Conservation (phyloP, 1,284 basidiomycete genomes). For the Caloboletus firmus region DNA sequence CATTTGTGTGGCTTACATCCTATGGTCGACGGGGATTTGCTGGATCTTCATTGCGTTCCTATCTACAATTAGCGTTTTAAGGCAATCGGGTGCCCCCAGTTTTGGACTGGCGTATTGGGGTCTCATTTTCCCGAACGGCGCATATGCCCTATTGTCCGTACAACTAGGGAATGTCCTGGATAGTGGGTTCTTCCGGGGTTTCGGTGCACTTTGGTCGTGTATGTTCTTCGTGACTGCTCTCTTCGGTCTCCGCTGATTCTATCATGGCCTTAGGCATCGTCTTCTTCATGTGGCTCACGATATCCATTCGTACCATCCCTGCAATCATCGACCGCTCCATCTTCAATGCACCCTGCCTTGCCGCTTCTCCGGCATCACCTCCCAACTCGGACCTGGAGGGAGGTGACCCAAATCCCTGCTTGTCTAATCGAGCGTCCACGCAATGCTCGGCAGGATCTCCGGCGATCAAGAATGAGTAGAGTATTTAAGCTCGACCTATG, state of each 20-base stretch:
- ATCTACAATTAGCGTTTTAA: slow-evolving; percentile 35
- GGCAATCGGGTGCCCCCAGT: slow-evolving; percentile 28
- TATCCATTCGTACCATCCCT: slow-evolving; percentile 43
- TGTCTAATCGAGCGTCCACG: neutral
- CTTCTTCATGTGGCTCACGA: slow-evolving; percentile 46
- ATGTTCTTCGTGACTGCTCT: slow-evolving; percentile 3
- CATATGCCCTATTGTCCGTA: slow-evolving; percentile 48
- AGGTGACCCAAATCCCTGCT: neutral
- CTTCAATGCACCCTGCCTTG: slow-evolving; percentile 44
- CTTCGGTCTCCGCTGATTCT: slow-evolving; percentile 4
- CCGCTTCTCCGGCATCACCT: slow-evolving; percentile 6
- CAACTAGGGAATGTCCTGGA: slow-evolving; percentile 47
- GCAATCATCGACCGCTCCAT: slow-evolving; percentile 45
- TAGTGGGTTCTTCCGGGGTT: slow-evolving; percentile 45
- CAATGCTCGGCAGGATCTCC: neutral
- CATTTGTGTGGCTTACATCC: slow-evolving; percentile 41
- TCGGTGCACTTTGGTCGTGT: slow-evolving; percentile 40
- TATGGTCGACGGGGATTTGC: slow-evolving; percentile 49
- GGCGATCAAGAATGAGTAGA: neutral
- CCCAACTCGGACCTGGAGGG: slow-evolving; percentile 14
- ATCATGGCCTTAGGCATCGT: slow-evolving; percentile 35
- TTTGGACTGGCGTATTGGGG: slow-evolving; percentile 51
- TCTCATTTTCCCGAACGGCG: slow-evolving; percentile 51
- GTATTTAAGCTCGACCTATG: neutral
- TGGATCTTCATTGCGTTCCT: slow-evolving; percentile 44